Conservation (phyloP, 2,329 filamentous ascomycete species). For the Fusarium brachygibbosum region DNA sequence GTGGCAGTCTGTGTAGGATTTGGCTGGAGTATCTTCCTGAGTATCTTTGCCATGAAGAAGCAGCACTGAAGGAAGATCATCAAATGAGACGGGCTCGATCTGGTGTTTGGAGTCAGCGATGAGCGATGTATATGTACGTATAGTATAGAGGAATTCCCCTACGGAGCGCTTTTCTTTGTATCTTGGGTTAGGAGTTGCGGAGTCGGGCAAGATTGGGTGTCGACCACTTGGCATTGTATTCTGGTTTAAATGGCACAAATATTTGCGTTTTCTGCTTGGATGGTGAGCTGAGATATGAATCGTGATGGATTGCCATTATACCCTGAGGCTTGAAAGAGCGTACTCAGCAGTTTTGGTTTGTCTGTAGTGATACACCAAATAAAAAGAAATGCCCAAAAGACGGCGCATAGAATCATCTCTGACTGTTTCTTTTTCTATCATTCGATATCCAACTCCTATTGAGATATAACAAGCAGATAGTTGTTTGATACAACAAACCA, state of each 20-base stretch:
- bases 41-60: constrained; percentile 51
- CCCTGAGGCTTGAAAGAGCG: no score
- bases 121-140: constrained; percentile 2
- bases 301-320: no score
- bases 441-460: background rate
- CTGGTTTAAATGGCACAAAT: background rate
- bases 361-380: no score
- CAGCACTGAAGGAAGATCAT: background rate
- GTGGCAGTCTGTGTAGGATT: constrained; percentile 55
- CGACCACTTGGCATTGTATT: background rate
- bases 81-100: background rate
- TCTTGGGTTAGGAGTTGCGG: constrained; percentile 13
- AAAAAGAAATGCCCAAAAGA: no score
- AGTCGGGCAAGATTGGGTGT: background rate
- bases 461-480: background rate
- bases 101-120: constrained; percentile 19
- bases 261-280: no score
- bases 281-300: no score
- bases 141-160: constrained; percentile 14
- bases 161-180: constrained; percentile 30
- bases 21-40: constrained; percentile 56
- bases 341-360: no score
- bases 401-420: no score
- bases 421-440: no score
- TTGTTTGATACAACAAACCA: background rate